Conservation (phyloP, 805 yeast genomes). For the Pichia exigua region DNA sequence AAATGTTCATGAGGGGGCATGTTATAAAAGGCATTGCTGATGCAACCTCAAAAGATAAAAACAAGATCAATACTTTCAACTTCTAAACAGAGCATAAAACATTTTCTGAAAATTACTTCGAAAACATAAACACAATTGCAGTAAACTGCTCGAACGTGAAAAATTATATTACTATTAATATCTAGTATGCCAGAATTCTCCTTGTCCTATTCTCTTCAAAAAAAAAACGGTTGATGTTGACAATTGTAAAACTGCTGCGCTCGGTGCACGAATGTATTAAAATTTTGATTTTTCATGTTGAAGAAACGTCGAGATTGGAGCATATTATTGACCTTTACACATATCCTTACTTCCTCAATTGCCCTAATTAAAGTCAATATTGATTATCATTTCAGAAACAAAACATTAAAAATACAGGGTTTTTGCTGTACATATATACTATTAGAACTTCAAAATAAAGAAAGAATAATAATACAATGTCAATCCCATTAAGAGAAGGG, state of each 20-base stretch:
- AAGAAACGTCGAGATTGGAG: background rate
- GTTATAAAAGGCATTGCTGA: too few relatives aligned
- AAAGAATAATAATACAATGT: conserved; percentile 19
- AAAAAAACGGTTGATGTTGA: background rate
- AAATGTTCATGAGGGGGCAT: too few relatives aligned
- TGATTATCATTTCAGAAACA: background rate
- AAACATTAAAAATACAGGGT: background rate
- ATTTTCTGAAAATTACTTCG: too few relatives aligned
- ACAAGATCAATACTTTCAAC: too few relatives aligned
- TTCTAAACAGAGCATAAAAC: too few relatives aligned
- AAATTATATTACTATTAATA: too few relatives aligned
- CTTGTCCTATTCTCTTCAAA: too few relatives aligned
- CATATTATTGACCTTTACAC: background rate
- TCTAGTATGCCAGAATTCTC: too few relatives aligned
- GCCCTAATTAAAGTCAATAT: background rate
- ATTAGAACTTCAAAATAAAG: background rate
- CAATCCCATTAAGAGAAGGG: conserved; percentile 31
- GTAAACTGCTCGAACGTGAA: too few relatives aligned
- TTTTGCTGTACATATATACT: background rate
- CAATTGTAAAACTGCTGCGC: background rate
- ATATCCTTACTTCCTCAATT: background rate
- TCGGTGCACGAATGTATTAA: background rate
- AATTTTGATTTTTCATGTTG: background rate
- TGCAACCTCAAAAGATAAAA: too few relatives aligned
- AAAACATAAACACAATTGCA: too few relatives aligned